Percentiles rank a stretch among this genome's conserved stretches.
Conservation (phyloP, 164 flowering plant species). For the Chloranthus sessilifolius region DNA sequence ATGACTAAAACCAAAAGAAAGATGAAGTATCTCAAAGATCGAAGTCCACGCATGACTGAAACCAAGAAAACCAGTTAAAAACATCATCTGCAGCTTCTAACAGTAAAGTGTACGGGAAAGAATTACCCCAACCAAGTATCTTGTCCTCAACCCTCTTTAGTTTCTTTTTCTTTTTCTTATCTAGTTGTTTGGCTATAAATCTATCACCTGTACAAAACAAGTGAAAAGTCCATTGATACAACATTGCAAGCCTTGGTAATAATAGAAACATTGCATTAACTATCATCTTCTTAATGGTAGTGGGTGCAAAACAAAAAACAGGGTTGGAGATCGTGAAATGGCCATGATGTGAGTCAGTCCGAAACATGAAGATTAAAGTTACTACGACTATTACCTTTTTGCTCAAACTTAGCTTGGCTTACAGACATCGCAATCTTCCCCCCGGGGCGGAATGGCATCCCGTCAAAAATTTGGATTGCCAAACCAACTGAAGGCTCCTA, state of each 20-base stretch:
- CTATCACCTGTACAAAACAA: slow-evolving; percentile 54
- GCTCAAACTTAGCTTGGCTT: slow-evolving; percentile 87
- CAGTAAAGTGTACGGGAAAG: neutral
- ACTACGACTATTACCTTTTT: slow-evolving; percentile 56
- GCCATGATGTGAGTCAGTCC: too few species aligned
- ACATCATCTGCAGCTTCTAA: too few species aligned
- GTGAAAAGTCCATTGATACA: slow-evolving; percentile 6
- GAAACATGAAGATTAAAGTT: too few species aligned
- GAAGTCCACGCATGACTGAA: neutral
- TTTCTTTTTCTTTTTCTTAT: slow-evolving; percentile 80
- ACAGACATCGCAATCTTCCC: slow-evolving; percentile 74
- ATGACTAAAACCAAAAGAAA: neutral
- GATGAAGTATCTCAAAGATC: neutral
- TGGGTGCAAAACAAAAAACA: neutral
- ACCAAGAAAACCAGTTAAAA: slow-evolving; percentile 2
- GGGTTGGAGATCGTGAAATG: too few species aligned
- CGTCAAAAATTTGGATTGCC: slow-evolving; percentile 84
- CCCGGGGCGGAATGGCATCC: slow-evolving; percentile 78
- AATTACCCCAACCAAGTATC: slow-evolving; percentile 96
- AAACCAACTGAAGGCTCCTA: slow-evolving; percentile 93
- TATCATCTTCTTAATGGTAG: neutral
- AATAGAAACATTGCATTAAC: neutral
- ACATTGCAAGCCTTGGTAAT: too few species aligned
- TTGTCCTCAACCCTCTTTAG: slow-evolving; percentile 76
- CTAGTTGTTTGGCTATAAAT: slow-evolving; percentile 74